A percentile compares a stretch with the other conserved stretches of the same genome.
Conservation (phyloP, 495 filamentous ascomycete species). For the Neurospora sp. region DNA sequence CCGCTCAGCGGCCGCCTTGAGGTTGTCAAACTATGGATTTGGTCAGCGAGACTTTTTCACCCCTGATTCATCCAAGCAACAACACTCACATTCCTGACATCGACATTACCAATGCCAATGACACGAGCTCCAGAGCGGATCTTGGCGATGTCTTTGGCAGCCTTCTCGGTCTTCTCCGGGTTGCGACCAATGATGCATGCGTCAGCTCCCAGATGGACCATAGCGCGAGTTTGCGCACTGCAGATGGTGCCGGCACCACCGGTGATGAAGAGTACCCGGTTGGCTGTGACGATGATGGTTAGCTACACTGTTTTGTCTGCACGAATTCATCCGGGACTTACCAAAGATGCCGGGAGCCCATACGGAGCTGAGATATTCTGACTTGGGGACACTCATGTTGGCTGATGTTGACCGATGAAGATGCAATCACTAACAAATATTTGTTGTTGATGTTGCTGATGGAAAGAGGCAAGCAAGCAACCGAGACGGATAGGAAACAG, state of each 20-base stretch:
- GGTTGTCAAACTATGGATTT: conserved; percentile 40
- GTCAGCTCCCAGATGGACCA: conserved; percentile 85
- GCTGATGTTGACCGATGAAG: neutral
- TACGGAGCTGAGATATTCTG: conserved; percentile 64
- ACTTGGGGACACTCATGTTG: conserved; percentile 56
- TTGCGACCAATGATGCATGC: conserved; percentile 90
- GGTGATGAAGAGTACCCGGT: conserved; percentile 91
- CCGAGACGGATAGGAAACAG: neutral
- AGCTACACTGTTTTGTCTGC: neutral
- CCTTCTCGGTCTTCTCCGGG: conserved; percentile 73
- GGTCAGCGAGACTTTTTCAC: conserved; percentile 4
- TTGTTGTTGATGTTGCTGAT: neutral
- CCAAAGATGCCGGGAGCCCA: conserved; percentile 84
- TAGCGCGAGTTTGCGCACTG: conserved; percentile 79
- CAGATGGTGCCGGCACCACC: conserved; percentile 92
- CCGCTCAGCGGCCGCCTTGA: conserved; percentile 63
- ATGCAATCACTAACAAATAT: neutral
- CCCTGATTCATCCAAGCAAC: conserved; percentile 1
- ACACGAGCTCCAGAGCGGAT: conserved; percentile 70
- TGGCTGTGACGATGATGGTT: conserved; percentile 36
- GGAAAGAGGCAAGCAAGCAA: neutral
- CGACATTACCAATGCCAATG: conserved; percentile 71
- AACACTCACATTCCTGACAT: conserved; percentile 54
- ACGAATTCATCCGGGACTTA: conserved; percentile 21
- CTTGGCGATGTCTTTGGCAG: conserved; percentile 70